These are phyloP conservation scores for Psilocybe azurescens DNA, from an alignment of 768 basidiomycete genomes.

Conservation along the genomic window DNA sequence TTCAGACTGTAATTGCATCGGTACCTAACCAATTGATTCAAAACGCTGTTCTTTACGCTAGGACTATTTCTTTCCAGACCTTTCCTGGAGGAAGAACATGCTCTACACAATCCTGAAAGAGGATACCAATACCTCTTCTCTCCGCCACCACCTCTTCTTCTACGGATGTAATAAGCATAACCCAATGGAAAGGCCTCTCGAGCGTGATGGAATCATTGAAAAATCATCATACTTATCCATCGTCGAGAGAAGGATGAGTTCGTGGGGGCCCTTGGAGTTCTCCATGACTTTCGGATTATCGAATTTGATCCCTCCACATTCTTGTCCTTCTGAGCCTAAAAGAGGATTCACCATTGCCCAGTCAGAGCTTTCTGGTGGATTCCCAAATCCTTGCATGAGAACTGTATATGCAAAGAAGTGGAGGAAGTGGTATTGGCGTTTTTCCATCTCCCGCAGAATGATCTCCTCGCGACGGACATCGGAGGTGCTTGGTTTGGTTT, in stretches of 20 bases:
- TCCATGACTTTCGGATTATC: neutral
- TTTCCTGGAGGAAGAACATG: conserved; percentile 4
- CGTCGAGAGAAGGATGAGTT: conserved; percentile 1
- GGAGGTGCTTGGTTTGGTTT: neutral
- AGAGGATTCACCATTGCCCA: too few relatives aligned
- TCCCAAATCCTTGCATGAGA: too few relatives aligned
- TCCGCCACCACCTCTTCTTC: conserved; percentile 2
- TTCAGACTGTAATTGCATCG: too few relatives aligned
- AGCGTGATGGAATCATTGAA: neutral
- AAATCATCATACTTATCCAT: conserved; percentile 4
- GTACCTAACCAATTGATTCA: too few relatives aligned
- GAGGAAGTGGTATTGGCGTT: neutral
- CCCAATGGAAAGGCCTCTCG: conserved; percentile 2
- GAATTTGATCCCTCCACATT: conserved; percentile 4
- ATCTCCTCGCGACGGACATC: neutral
- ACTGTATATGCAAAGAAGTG: neutral
- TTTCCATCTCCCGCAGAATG: neutral
- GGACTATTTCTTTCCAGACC: conserved; percentile 6
- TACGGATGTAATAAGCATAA: conserved; percentile 2
- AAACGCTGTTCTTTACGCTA: neutral
- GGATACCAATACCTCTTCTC: conserved; percentile 5
- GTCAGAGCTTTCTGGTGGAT: too few relatives aligned
- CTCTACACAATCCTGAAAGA: conserved; percentile 3
- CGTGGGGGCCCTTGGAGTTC: neutral
- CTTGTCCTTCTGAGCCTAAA: neutral